Conservation (phyloP, 495 filamentous ascomycete genomes). For the Viridothelium virens region DNA sequence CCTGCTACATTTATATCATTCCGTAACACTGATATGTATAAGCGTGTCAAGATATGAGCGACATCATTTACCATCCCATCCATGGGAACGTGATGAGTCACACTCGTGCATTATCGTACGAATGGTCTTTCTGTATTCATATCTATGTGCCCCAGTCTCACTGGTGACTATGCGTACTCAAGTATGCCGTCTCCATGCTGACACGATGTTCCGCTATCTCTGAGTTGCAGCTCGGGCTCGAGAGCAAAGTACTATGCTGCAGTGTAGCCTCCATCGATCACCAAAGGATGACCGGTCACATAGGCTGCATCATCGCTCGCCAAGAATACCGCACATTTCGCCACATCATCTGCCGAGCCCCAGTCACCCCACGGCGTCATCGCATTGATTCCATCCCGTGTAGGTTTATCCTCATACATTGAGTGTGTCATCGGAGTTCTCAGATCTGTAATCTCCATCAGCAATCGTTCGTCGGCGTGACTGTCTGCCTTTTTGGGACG, state of each 20-base stretch:
- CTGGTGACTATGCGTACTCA: too few relatives aligned
- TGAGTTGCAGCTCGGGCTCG: too few relatives aligned
- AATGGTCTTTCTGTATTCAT: not conserved
- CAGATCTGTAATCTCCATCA: slow-evolving; percentile 7
- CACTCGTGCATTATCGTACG: not conserved
- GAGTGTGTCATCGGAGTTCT: slow-evolving; percentile 10
- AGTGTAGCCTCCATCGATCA: slow-evolving; percentile 21
- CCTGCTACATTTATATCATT: not conserved
- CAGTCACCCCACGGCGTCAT: slow-evolving; percentile 5
- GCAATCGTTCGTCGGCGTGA: too few relatives aligned
- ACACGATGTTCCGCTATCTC: too few relatives aligned
- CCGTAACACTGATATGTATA: not conserved
- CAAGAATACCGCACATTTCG: slow-evolving; percentile 19
- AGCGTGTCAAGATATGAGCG: not conserved
- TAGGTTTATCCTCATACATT: not conserved
- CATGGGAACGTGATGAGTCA: not conserved
- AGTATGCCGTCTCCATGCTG: too few relatives aligned
- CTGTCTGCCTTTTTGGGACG: too few relatives aligned
- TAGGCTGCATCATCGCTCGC: slow-evolving; percentile 21
- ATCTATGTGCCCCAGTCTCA: not conserved
- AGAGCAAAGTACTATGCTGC: not conserved
- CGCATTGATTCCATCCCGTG: not conserved
- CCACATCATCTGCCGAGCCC: slow-evolving; percentile 16
- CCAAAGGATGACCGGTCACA: slow-evolving; percentile 16
- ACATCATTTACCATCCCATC: not conserved